Evolutionary conservation across 2,329 filamentous ascomycete species (phyloP), one percentile per base, ranked within the genome.

Genomic region (Fusarium sp.): DNA sequence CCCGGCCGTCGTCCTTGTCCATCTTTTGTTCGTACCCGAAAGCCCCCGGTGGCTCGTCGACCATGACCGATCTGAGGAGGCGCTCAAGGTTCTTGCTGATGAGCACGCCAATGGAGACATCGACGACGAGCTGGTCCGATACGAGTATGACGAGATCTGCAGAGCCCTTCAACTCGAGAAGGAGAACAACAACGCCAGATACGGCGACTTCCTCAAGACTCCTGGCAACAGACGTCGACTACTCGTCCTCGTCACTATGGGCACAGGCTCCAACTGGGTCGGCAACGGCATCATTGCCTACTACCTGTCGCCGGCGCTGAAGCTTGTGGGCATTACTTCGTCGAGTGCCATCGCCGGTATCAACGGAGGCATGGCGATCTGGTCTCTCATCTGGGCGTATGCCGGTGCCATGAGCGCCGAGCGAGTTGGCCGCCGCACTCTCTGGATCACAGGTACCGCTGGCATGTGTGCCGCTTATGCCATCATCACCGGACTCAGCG

Each of bases 211-310:
- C 65, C 67, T 88, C 65, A 76, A 76, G 50, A 88, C 86, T 5
- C 80, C 78, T 57, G 85, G 86, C n/a, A 89, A 89, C 76, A 79
- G 86, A 45, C 84, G 85, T 72, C 80, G 86, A 6, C 76, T 89
- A 35, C 77, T 82, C 27, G 80, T 89, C 45, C 77, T 88, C 15
- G 71, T 87, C 29, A 86, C 84, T 0, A 78, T 89, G n/a, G 86
- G 85, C 54, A 73, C 88, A 55, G 86, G 88, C 62, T 87, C 84
- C 0, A 86, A 89, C 71, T 89, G 86, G 76, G 84, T 81, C 43
- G 86, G 87, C 32, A 89, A 88, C 66, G 85, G 83, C 9, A 75
- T 89, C 4, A 84, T 89, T 62, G 83, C 80, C 44, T 88, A 88
- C 71, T 89, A 89, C 68, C 82, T 86, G 53, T 83, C 84, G 41